Base-by-base conservation (phyloP, 441 rosid species). In the Raphanus hybrid region DNA sequence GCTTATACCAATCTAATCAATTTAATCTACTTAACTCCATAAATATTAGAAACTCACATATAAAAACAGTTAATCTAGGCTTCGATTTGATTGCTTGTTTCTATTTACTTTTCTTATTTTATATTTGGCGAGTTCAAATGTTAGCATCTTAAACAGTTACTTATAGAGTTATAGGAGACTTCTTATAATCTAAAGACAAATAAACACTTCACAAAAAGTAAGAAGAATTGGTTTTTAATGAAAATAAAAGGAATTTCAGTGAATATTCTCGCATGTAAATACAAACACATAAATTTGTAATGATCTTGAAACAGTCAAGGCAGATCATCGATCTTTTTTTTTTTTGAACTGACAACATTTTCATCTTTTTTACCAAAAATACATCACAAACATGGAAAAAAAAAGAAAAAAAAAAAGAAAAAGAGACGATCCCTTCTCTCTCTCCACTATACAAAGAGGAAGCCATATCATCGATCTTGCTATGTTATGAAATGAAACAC, bases 231-330 rank as follows among this genome's bases (percentile, higher is more conserved):
- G 2, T 16, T 16, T 8, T 3, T 3, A 60, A 12, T 1, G 12
- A 27, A 27, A 61, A 62, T 14, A 3, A 35, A 64, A 16, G 14
- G 7, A 61, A 63, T 8, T 32, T 67, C 11, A 62, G 16, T 23
- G 45, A 48, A 1, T 35, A 20, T 4, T 61, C 4, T 59, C 9
- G 37, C 61, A n/a, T 52, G 26, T 64, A 20, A 23, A 73, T 27
- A 35, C 4, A 54, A 52, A 64, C 7, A 50, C 3, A 34, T n/a
- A 54, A 14, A 52, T 52, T 35, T 73, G 35, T 9, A 6, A 73
- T 52, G 10, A 52, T 52, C 58, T 20, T 52, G 70, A 54, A 73
- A 64, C 32, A 61, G 23, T 72, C 50, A 23, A 23, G 11, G 55
- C 55, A 50, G 16, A 35, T 9, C 35, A 59, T 59, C 52, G 26